Evolutionary conservation across 192 early-diverging fungal genomes (phyloP).

Genomic region (Linnemannia elongata): DNA sequence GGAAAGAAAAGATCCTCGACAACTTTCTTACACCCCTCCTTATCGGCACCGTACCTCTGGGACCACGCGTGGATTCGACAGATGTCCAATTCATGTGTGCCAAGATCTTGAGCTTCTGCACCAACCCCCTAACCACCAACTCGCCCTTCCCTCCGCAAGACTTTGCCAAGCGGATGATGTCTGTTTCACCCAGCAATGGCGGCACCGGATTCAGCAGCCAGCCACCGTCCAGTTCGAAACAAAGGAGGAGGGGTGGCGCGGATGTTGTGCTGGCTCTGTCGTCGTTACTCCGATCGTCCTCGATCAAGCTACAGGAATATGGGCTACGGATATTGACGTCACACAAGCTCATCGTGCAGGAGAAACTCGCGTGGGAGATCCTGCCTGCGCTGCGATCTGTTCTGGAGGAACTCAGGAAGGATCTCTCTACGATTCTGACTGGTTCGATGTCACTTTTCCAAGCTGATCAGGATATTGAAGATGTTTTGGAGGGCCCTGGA

Average conservation of each 20-base stretch:
- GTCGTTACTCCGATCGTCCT: constrained; percentile 24
- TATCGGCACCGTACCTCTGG: constrained; percentile 25
- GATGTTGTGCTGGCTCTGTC: background rate
- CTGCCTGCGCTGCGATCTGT: constrained; percentile 5
- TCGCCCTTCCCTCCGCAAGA: constrained; percentile 19
- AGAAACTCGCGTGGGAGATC: constrained; percentile 12
- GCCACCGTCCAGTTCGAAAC: background rate
- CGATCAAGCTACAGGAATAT: constrained; percentile 46
- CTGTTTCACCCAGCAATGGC: background rate
- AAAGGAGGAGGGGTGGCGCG: background rate
- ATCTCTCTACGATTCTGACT: background rate
- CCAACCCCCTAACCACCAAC: background rate
- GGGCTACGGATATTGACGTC: constrained; percentile 33
- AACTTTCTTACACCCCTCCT: constrained; percentile 25
- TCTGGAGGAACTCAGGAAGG: constrained; percentile 12
- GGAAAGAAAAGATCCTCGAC: constrained; percentile 19
- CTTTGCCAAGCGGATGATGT: constrained; percentile 15
- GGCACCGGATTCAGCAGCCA: background rate
- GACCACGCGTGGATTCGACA: constrained; percentile 17
- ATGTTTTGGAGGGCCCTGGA: background rate
- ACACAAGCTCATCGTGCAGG: constrained; percentile 13
- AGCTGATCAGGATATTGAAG: background rate
- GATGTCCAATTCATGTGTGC: constrained; percentile 44
- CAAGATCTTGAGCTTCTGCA: constrained; percentile 40
- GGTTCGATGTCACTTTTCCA: background rate